phyloP scores from a whole-genome alignment of 352 stramenopile genomes.

The Phytophthora crassamura region DNA sequence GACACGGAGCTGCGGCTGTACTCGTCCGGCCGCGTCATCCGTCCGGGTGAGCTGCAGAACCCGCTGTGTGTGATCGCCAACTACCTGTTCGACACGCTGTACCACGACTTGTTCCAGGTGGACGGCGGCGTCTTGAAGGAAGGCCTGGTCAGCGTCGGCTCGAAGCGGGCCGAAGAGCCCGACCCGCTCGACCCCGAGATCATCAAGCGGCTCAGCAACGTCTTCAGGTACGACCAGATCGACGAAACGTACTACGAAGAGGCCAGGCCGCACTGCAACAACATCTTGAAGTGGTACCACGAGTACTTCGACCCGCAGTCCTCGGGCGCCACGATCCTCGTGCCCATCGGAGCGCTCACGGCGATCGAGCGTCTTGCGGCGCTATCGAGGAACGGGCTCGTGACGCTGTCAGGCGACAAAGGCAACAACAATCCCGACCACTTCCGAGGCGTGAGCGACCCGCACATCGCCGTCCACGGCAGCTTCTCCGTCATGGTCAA shows the following conservation, averaged over 20 bases:
- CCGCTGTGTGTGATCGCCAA: constrained; percentile 93
- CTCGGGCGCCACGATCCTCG: constrained; percentile 82
- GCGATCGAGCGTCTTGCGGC: constrained; percentile 78
- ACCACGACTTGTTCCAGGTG: constrained; percentile 92
- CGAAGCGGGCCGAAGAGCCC: constrained; percentile 61
- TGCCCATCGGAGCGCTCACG: constrained; percentile 91
- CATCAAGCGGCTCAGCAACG: constrained; percentile 92
- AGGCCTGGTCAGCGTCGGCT: constrained; percentile 90
- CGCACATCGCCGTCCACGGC: constrained; percentile 96
- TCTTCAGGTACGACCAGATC: constrained; percentile 89
- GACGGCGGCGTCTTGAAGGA: constrained; percentile 88
- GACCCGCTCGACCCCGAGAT: constrained; percentile 94
- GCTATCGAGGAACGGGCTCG: constrained; percentile 57
- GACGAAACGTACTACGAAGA: constrained; percentile 85
- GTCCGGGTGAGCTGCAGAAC: constrained; percentile 71
- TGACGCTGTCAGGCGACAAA: constrained; percentile 95
- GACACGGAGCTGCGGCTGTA: constrained; percentile 84
- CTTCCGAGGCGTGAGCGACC: constrained; percentile 91
- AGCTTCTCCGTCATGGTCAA: constrained; percentile 97
- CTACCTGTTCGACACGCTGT: constrained; percentile 96
- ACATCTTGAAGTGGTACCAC: constrained; percentile 93
- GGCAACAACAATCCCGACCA: constrained; percentile 94
- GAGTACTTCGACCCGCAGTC: constrained; percentile 76
- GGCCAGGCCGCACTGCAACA: constrained; percentile 77
- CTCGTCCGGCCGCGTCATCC: constrained; percentile 60